phyloP scores from a whole-genome alignment of 2,329 filamentous ascomycete species.

The Penicillium janthinellum region DNA sequence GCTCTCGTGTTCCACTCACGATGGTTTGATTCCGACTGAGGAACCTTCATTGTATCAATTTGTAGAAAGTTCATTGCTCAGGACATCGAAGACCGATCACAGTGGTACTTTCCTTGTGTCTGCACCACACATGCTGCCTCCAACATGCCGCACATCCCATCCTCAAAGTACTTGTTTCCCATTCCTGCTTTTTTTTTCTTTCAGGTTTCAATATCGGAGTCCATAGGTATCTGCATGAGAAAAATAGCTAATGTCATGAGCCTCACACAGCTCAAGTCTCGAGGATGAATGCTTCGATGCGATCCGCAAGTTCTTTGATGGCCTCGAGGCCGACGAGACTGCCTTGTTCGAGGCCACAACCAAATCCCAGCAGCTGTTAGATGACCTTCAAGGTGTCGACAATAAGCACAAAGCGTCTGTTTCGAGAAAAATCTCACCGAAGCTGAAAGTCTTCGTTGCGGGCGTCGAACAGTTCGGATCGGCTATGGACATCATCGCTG shows the following conservation, averaged over 20 bases:
- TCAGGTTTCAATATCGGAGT: not conserved
- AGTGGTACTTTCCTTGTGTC: not conserved
- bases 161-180: not conserved
- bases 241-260: not conserved
- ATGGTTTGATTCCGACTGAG: not conserved
- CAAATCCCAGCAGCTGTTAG: not conserved
- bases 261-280: not conserved
- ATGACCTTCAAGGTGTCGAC: not conserved
- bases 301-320: not conserved
- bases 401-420: not conserved
- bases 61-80: not conserved
- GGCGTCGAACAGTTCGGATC: not conserved
- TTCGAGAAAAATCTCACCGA: not conserved
- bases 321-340: not conserved
- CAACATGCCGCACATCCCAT: not conserved
- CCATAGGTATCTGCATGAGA: not conserved
- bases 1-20: not conserved
- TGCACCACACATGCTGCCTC: not conserved
- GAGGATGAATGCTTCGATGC: slow-evolving; percentile 1
- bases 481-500: not conserved
- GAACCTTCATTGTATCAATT: not conserved
- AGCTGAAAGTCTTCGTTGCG: not conserved
- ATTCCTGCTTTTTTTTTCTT: too few species aligned
- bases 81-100: not conserved
- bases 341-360: not conserved